Evolutionary conservation across 176 grass and related monocot species (phyloP).

Genomic region (Hordeum vulgare): DNA sequence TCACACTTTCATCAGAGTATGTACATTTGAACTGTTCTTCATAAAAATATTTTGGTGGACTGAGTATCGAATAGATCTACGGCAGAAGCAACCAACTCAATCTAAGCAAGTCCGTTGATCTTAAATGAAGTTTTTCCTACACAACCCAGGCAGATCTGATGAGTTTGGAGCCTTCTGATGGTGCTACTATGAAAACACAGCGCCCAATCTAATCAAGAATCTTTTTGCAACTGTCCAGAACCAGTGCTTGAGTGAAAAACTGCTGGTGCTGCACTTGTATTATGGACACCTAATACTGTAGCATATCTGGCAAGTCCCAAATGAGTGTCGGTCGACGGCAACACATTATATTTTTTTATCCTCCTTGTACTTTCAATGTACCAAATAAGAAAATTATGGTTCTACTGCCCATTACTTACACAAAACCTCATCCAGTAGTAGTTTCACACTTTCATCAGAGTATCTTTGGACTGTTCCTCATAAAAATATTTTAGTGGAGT

Average conservation of each 20-base stretch:
- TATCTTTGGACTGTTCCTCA: background rate
- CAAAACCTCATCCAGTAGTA: background rate
- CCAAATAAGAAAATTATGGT: conserved; percentile 42
- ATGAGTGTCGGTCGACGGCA: background rate
- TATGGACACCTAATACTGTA: background rate
- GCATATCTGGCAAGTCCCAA: background rate
- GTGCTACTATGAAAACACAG: background rate
- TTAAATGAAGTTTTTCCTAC: background rate
- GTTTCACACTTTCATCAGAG: background rate
- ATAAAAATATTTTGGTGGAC: background rate
- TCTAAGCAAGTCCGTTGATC: background rate
- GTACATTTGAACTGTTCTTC: background rate
- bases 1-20: background rate
- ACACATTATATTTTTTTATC: background rate
- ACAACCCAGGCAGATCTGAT: conserved; percentile 10
- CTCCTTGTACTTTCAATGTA: background rate
- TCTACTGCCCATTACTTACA: background rate
- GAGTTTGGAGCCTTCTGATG: background rate
- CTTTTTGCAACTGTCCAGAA: conserved; percentile 24
- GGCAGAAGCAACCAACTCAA: conserved; percentile 3
- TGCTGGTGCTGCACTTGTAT: background rate
- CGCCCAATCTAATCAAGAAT: conserved; percentile 18
- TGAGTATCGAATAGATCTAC: background rate
- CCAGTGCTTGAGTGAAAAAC: conserved; percentile 35
- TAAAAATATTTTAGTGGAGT: background rate